These are phyloP conservation scores for Lizonia empirigonia DNA, from an alignment of 2,329 filamentous ascomycete species.

Conservation along the genomic window DNA sequence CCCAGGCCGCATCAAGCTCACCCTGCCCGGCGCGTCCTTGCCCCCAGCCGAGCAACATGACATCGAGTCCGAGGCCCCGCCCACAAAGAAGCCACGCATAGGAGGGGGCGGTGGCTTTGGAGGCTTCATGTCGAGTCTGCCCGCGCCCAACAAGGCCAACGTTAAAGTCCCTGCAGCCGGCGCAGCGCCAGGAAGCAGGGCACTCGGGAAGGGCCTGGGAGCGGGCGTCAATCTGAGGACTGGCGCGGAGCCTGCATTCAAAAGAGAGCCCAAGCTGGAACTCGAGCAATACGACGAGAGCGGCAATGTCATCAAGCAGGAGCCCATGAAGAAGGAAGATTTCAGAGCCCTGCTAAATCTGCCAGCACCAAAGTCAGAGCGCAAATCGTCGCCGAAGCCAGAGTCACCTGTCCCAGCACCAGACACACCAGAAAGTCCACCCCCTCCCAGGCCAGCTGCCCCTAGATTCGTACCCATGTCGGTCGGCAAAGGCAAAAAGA, in stretches of 20 bases:
- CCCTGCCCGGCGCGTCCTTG: conserved; percentile 64
- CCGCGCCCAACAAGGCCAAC: conserved; percentile 72
- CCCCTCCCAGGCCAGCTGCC: conserved; percentile 74
- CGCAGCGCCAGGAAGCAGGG: conserved; percentile 40
- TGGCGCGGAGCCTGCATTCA: conserved; percentile 81
- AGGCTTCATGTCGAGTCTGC: conserved; percentile 85
- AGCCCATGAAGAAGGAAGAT: conserved; percentile 38
- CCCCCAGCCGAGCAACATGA: conserved; percentile 48
- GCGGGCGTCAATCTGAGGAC: conserved; percentile 78
- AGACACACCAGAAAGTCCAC: conserved; percentile 59
- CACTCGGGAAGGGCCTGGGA: conserved; percentile 49
- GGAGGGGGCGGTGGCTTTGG: conserved; percentile 70
- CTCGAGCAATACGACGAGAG: conserved; percentile 45
- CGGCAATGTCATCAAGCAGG: conserved; percentile 38
- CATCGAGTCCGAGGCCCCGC: conserved; percentile 53
- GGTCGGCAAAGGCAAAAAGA: conserved; percentile 72
- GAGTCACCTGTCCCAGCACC: neutral
- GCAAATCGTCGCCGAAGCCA: conserved; percentile 37
- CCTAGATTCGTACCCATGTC: conserved; percentile 87
- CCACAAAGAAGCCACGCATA: conserved; percentile 72
- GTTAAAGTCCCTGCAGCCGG: conserved; percentile 30
- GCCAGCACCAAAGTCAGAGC: conserved; percentile 34
- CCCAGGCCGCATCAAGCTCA: conserved; percentile 83
- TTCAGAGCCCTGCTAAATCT: conserved; percentile 45
- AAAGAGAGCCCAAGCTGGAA: conserved; percentile 60